These are phyloP conservation scores for Medicago lupulina DNA, from an alignment of 306 rosid genomes.

Conservation along the genomic window DNA sequence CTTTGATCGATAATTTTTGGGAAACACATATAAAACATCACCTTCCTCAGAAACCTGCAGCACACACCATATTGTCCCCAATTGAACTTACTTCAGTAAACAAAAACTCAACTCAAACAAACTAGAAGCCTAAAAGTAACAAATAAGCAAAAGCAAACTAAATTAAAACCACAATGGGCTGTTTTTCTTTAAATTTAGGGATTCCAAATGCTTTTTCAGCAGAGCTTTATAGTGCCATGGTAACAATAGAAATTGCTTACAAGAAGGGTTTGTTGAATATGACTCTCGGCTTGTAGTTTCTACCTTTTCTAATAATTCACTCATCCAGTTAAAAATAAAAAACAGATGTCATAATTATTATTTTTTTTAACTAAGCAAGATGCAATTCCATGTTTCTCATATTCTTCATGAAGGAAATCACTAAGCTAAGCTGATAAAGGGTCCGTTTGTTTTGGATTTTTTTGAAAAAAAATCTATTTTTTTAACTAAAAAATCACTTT, in stretches of 20 bases:
- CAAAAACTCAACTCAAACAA: slow-evolving; percentile 46
- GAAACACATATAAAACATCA: slow-evolving; percentile 87
- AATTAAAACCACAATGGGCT: not conserved
- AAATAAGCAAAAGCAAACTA: not conserved
- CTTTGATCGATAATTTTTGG: slow-evolving; percentile 81
- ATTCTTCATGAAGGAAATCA: not conserved
- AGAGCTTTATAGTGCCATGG: not conserved
- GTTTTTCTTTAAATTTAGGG: not conserved
- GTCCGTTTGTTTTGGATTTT: too few relatives aligned
- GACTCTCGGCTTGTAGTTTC: not conserved
- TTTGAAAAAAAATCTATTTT: too few relatives aligned
- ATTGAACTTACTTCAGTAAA: slow-evolving; percentile 44
- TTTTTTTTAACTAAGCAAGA: too few relatives aligned
- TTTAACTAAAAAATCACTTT: too few relatives aligned
- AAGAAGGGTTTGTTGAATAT: not conserved
- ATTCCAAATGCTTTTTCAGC: not conserved
- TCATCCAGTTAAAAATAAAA: too few relatives aligned
- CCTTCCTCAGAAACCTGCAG: slow-evolving; percentile 97
- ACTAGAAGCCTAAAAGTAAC: not conserved
- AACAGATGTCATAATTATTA: not conserved
- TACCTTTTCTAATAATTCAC: not conserved
- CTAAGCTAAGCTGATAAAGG: too few relatives aligned
- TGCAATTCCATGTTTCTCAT: too few relatives aligned
- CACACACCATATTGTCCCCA: slow-evolving; percentile 64
- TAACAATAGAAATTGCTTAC: too few relatives aligned